Base-by-base conservation (phyloP, 257 asterid genomes). In the Ilex asprella region DNA sequence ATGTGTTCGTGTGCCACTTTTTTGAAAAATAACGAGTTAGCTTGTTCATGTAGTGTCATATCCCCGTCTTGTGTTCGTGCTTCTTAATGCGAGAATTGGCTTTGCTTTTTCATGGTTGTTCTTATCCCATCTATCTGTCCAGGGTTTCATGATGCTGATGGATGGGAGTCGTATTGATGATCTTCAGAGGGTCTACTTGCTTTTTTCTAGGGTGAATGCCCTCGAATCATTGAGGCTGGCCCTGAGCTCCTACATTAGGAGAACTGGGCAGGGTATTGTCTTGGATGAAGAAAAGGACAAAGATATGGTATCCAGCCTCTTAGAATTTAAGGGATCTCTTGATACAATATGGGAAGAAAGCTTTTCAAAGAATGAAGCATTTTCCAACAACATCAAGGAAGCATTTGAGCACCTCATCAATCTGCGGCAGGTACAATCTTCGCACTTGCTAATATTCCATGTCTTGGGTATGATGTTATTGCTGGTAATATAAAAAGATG, bases 271-370 rank as follows among this genome's bases (percentile, higher is more conserved):
- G 71, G 74, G 82, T 66, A 81, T 90, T 70, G 96, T 93, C 63
- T 73, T 86, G 83, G 97, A 93, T 71, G 99, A 93, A 67, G 99
- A 93, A 75, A 93, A 93, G 77, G 99, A 93, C 80, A 93, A 81
- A 77, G 99, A 93, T 63, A 89, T 93, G 97, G 99, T 93, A 44
- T 78, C 88, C 35, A 76, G 84, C 78, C 77, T 93, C 63, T 74
- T 93, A 77, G 99, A 93, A 58, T 85, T 93, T 73, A 93, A 93
- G 80, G 80, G 80, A 44, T 85, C 86, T 68, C 93, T 93, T 74
- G 97, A 89, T 73, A 80, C 79, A 56, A 87, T 85, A 76, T 89
- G 90, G 95, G 97, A 89, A 73, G 96, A 87, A 70, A 86, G 99
- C 76, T 85, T 89, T 70, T 78, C 62, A 54, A 89, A 78, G 77